phyloP scores from a whole-genome alignment of 805 yeast species.

The Komagataella phaffii region DNA sequence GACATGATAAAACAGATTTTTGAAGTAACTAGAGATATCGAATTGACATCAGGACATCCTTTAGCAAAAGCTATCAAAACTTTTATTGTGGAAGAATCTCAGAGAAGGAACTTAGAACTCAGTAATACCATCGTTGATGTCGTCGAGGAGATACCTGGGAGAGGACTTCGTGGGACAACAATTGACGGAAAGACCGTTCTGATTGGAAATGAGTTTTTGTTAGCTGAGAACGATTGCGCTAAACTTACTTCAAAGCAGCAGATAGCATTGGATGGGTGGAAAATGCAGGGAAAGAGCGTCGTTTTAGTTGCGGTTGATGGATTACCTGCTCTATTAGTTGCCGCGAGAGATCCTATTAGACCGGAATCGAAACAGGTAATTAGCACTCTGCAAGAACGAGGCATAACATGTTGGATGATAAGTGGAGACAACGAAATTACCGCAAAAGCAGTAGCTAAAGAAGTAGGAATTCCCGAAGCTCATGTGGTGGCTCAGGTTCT shows the following conservation, averaged over 20 bases:
- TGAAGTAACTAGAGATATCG: slow-evolving; percentile 46
- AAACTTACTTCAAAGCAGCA: slow-evolving; percentile 20
- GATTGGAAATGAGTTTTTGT: slow-evolving; percentile 49
- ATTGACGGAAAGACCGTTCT: slow-evolving; percentile 19
- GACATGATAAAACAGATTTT: slow-evolving; percentile 15
- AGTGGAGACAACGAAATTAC: slow-evolving; percentile 63
- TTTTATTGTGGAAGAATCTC: slow-evolving; percentile 16
- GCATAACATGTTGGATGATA: slow-evolving; percentile 59
- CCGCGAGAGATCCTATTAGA: slow-evolving; percentile 47
- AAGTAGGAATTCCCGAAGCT: slow-evolving; percentile 38
- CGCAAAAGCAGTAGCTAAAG: slow-evolving; percentile 52
- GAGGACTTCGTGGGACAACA: slow-evolving; percentile 37
- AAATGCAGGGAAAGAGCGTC: slow-evolving; percentile 48
- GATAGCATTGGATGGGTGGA: slow-evolving; percentile 36
- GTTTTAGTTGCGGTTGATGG: slow-evolving; percentile 34
- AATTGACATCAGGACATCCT: slow-evolving; percentile 56
- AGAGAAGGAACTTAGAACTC: slow-evolving; percentile 6
- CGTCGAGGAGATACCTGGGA: slow-evolving; percentile 44
- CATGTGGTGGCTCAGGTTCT: slow-evolving; percentile 58
- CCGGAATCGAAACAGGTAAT: slow-evolving; percentile 45
- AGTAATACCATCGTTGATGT: slow-evolving; percentile 26
- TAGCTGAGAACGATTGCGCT: slow-evolving; percentile 30
- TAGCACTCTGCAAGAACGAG: slow-evolving; percentile 20
- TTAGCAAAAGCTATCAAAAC: slow-evolving; percentile 43
- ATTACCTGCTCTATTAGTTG: slow-evolving; percentile 32